Base-by-base conservation (phyloP, 768 basidiomycete species). In the Boletus rubescentipes region DNA sequence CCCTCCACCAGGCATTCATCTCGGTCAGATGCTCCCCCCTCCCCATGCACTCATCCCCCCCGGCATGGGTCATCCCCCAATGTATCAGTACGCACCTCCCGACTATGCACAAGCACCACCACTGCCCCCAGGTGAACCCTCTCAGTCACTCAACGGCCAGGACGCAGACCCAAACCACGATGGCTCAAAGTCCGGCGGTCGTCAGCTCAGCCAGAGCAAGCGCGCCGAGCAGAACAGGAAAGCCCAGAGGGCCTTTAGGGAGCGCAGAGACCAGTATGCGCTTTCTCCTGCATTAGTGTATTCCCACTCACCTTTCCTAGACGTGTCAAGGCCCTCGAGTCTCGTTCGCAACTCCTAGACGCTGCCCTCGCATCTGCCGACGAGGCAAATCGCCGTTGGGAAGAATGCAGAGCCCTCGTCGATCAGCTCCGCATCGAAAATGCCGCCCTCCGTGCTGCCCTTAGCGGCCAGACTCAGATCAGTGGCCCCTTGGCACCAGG, bases 221-320 rank as follows among this genome's bases (percentile, higher is more conserved):
- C 83, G 93, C 10, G 93, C 93, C 39, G 93, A 95, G 64, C 93
- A 97, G 75, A 97, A 97, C 70, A 80, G 93, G 61, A 94, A 93
- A 70, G 93, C 93, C 0, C 93, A 97, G 73, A 80, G 93, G 38
- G 93, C 92, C 2, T 97, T 95, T 71, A 76, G 93, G 55, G 90
- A 94, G 68, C 83, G 93, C 30, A 77, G 93, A 63, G 93, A 97
- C 73, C 86, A 89, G 91, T 93, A 46, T 72, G 88, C 37, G 20
- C n/a, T 21, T 21, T 7, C 9, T 4, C 4, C 42, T 2, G 26
- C 43, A 48, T 50, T 26, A 49, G 21, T 32, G 18, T 4, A 11
- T 9, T 35, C 35, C 9, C 32, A 52, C 58, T 55, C 46, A 67
- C 65, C 60, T 55, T 30, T 54, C 12, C 30, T 61, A 93, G 91